Percentiles rank a stretch among this genome's conserved stretches.
Evolutionary conservation across 331 rosid species (phyloP).

Genomic region (Telfairia occidentalis): DNA sequence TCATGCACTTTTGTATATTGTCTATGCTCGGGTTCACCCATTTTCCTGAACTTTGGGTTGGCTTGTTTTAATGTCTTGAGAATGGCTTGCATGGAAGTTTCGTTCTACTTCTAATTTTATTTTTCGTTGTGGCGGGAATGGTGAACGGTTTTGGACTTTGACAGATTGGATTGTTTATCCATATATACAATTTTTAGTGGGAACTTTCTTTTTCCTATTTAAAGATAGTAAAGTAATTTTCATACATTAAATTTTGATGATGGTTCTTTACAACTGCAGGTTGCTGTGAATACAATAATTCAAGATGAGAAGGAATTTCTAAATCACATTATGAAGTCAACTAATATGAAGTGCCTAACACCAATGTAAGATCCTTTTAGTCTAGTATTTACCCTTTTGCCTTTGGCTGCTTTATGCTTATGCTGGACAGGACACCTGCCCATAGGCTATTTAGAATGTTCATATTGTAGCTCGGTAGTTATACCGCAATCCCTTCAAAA

Average conservation of each 20-base stretch:
- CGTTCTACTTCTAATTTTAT: background rate
- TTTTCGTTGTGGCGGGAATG: background rate
- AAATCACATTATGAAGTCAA: conserved; percentile 83
- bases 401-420: background rate
- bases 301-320: conserved; percentile 87
- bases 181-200: background rate
- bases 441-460: background rate
- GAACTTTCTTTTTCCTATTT: background rate
- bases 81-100: background rate
- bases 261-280: conserved; percentile 31
- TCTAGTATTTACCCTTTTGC: background rate
- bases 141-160: background rate
- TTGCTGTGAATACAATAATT: conserved; percentile 79
- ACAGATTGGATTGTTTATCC: background rate
- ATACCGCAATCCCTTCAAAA: background rate
- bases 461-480: background rate
- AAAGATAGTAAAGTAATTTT: background rate
- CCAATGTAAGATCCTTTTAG: conserved; percentile 58
- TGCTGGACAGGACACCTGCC: conserved; percentile 7
- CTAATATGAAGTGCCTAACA: conserved; percentile 97
- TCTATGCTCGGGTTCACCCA: background rate
- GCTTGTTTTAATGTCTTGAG: background rate
- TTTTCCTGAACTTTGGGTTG: background rate
- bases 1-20: background rate
- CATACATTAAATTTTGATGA: background rate